These are phyloP conservation scores for Talaromyces sp. DNA, from an alignment of 2,329 filamentous ascomycete genomes.

Conservation along the genomic window DNA sequence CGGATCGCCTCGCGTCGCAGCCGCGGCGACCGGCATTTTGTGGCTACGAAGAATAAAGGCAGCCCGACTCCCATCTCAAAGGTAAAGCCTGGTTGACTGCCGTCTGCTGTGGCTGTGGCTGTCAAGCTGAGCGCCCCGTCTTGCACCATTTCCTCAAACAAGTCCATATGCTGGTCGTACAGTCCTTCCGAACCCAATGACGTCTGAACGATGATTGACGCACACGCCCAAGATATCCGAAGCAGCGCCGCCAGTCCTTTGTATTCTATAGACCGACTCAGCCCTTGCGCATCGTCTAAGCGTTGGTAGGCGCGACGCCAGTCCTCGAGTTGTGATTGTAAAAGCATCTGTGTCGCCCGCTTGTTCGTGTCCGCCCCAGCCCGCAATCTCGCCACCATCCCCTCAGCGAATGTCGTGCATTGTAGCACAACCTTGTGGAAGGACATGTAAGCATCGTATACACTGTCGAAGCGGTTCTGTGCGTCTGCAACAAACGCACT, in stretches of 20 bases:
- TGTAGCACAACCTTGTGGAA: background rate
- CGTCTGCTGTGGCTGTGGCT: background rate
- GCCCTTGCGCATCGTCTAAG: background rate
- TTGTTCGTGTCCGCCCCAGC: background rate
- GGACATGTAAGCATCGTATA: background rate
- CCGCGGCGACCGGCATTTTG: slow-evolving; percentile 20
- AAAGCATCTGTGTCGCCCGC: background rate
- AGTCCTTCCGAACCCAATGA: background rate
- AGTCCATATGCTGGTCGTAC: background rate
- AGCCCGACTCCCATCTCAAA: background rate
- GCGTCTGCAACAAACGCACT: background rate
- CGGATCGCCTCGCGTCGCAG: slow-evolving; percentile 19
- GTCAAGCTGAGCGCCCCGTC: background rate
- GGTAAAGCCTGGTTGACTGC: background rate
- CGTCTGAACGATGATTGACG: background rate
- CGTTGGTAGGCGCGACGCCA: background rate
- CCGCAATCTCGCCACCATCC: background rate
- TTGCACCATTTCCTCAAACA: background rate
- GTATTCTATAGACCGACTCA: background rate
- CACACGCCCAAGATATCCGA: background rate
- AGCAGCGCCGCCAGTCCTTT: background rate
- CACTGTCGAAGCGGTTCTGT: background rate
- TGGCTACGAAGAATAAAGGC: slow-evolving; percentile 16
- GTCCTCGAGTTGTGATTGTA: background rate
- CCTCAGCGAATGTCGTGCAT: background rate